These are phyloP conservation scores for Lippia alba DNA, from an alignment of 305 asterid species.

Conservation along the genomic window DNA sequence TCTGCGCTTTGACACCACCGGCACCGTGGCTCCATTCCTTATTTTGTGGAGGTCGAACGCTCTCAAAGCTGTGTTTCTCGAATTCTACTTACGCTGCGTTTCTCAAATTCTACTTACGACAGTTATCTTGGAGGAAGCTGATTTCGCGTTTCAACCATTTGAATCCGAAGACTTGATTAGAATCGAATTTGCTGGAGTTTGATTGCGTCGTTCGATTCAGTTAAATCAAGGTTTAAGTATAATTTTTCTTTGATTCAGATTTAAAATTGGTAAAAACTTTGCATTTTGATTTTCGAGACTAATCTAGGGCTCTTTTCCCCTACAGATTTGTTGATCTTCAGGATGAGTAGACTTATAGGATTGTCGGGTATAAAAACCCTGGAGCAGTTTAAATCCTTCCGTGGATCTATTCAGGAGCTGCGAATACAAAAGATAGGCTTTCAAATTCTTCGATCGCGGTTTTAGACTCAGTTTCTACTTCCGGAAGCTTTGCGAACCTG, in stretches of 20 bases:
- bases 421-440: slow-evolving; percentile 48
- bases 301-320: slow-evolving; percentile 25
- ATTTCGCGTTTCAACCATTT: slow-evolving; percentile 19
- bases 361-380: slow-evolving; percentile 74
- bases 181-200: slow-evolving; percentile 28
- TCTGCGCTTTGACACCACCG: too few relatives aligned
- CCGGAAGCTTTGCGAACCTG: slow-evolving; percentile 82
- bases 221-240: not conserved
- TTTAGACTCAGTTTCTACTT: slow-evolving; percentile 53
- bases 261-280: slow-evolving; percentile 6
- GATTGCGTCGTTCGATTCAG: slow-evolving; percentile 6
- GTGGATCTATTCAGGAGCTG: slow-evolving; percentile 58
- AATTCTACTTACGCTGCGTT: slow-evolving; percentile 21
- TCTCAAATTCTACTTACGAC: slow-evolving; percentile 13
- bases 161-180: slow-evolving; percentile 24
- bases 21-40: slow-evolving; percentile 15
- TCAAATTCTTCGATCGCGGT: slow-evolving; percentile 54
- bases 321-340: slow-evolving; percentile 34
- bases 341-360: slow-evolving; percentile 74
- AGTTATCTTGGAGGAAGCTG: slow-evolving; percentile 1
- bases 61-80: slow-evolving; percentile 27
- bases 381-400: slow-evolving; percentile 57
- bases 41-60: slow-evolving; percentile 10
- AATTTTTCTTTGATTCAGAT: not conserved
- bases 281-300: slow-evolving; percentile 31